Percentiles rank a stretch among this genome's conserved stretches.
These are phyloP conservation scores for Wickerhamomyces bovis DNA, from an alignment of 805 yeast genomes.

Conservation along the genomic window DNA sequence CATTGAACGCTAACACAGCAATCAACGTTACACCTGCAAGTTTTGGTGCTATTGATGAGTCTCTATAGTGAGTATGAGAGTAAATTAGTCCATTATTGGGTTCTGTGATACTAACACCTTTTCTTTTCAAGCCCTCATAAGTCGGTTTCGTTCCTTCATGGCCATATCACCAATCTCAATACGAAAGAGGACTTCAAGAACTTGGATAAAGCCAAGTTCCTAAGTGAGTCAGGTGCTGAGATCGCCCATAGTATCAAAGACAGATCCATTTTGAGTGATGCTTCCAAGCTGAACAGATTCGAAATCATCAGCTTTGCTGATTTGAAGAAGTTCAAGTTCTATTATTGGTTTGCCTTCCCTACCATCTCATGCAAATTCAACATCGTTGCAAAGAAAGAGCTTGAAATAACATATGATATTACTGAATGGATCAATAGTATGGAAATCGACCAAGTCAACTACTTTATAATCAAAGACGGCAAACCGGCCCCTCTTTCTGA, in stretches of 20 bases:
- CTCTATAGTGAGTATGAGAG: constrained; percentile 7
- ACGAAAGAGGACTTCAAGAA: constrained; percentile 81
- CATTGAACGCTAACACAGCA: constrained; percentile 27
- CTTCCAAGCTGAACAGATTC: constrained; percentile 38
- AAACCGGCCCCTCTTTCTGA: constrained; percentile 10
- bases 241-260: constrained; percentile 27
- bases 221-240: constrained; percentile 36
- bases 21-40: constrained; percentile 23
- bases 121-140: constrained; percentile 9
- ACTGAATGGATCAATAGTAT: constrained; percentile 9
- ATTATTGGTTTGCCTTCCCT: constrained; percentile 89
- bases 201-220: constrained; percentile 53
- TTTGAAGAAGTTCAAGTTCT: constrained; percentile 79
- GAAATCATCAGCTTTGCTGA: constrained; percentile 72
- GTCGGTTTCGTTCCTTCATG: constrained; percentile 27
- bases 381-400: neutral
- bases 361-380: constrained; percentile 49
- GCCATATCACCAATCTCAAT: constrained; percentile 56
- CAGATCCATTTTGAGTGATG: constrained; percentile 31
- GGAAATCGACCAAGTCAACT: constrained; percentile 19
- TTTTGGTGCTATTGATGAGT: constrained; percentile 20
- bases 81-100: neutral
- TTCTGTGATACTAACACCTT: constrained; percentile 1
- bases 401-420: constrained; percentile 10
- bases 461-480: constrained; percentile 23